phyloP scores from a whole-genome alignment of 768 basidiomycete species.

The Sarcodon sp. region DNA sequence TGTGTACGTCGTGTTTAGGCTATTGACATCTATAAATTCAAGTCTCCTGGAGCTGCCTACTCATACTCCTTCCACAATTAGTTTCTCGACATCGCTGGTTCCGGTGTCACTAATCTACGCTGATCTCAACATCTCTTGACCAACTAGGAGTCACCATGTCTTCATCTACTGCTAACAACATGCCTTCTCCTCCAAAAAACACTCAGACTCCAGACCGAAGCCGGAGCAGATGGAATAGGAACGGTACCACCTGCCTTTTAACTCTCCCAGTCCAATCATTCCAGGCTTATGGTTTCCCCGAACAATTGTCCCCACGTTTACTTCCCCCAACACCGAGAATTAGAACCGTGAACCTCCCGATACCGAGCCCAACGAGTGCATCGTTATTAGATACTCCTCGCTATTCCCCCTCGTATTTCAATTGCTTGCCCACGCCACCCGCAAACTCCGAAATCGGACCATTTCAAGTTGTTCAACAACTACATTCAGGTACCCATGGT shows the following conservation, averaged over 20 bases:
- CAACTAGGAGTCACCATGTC: not conserved
- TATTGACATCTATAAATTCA: too few species aligned
- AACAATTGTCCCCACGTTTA: not conserved
- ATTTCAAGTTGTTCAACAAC: conserved; percentile 8
- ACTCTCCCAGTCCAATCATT: not conserved
- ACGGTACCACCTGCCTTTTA: not conserved
- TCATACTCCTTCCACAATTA: too few species aligned
- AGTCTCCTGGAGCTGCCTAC: too few species aligned
- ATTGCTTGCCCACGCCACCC: not conserved
- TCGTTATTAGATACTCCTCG: not conserved
- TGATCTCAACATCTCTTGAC: too few species aligned
- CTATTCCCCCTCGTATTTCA: not conserved
- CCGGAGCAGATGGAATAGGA: not conserved
- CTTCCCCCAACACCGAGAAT: not conserved
- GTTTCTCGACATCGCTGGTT: too few species aligned
- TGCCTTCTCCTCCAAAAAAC: not conserved
- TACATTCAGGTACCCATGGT: conserved; percentile 12
- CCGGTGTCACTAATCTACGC: too few species aligned
- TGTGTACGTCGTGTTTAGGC: too few species aligned
- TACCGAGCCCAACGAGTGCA: not conserved
- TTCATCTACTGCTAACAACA: not conserved
- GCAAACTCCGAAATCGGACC: conserved; percentile 5
- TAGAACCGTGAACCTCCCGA: not conserved
- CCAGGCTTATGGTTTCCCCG: not conserved
- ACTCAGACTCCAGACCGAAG: not conserved